phyloP scores from a whole-genome alignment of 1,139 yeast species.

The Hemisphaericaspora subhashii region DNA sequence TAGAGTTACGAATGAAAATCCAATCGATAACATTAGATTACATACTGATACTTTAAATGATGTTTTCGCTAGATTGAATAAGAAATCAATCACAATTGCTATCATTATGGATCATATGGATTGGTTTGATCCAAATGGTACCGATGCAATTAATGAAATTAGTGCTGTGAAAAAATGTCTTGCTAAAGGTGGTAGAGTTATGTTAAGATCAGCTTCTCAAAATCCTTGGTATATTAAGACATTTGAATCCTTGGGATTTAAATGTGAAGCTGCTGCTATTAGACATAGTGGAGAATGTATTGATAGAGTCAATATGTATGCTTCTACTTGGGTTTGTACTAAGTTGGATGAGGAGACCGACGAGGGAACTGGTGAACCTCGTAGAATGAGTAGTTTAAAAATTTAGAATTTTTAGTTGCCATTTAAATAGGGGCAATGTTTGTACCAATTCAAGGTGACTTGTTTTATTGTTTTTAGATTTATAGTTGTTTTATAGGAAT shows the following conservation, averaged over 20 bases:
- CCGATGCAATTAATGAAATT: constrained; percentile 67
- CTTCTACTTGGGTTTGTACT: constrained; percentile 83
- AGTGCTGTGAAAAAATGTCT: constrained; percentile 63
- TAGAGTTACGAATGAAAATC: constrained; percentile 23
- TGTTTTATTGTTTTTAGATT: not conserved
- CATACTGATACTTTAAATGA: constrained; percentile 81
- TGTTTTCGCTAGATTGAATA: constrained; percentile 64
- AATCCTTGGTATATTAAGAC: constrained; percentile 76
- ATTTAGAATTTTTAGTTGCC: constrained; percentile 25
- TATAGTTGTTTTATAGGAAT: too few relatives aligned
- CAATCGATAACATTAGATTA: constrained; percentile 67
- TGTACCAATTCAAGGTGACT: too few relatives aligned
- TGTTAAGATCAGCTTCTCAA: constrained; percentile 73
- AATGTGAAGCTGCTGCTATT: constrained; percentile 66
- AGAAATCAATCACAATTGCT: constrained; percentile 68
- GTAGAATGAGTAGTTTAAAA: constrained; percentile 42
- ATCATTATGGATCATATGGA: constrained; percentile 92
- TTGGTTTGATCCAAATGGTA: constrained; percentile 73
- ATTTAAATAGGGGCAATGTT: too few relatives aligned
- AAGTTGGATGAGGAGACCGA: constrained; percentile 29
- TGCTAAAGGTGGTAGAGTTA: constrained; percentile 66
- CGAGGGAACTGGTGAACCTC: constrained; percentile 21
- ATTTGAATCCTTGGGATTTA: constrained; percentile 67
- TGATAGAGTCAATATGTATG: constrained; percentile 84
- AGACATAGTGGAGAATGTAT: constrained; percentile 63